Evolutionary conservation across 352 stramenopile species (phyloP), one percentile per base, ranked within the genome.

Genomic region (Globisporangium radiosum): DNA sequence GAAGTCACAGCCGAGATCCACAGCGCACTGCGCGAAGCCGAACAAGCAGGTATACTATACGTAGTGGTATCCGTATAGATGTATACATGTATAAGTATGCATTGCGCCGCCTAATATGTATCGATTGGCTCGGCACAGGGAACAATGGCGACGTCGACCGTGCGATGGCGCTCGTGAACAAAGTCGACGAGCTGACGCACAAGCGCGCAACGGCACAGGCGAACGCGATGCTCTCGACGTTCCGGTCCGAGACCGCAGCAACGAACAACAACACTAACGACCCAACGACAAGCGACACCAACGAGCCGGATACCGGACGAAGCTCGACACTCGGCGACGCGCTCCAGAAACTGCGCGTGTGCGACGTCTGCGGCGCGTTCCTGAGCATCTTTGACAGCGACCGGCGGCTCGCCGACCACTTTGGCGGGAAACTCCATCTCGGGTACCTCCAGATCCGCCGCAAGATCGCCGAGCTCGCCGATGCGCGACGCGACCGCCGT

Each of bases 311-410:
- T 33, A 33, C 25, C 25, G 25, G 25, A 33, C 25, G 25, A 33
- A 33, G 25, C 25, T 33, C 25, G 25, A 33, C 25, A 33, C 25
- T 33, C 25, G 25, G 25, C 25, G 76, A 79, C 33, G 81, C 87
- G 38, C 88, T 90, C 63, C 79, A 94, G 53, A 94, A 93, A 62
- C 65, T 96, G 10, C 85, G 87, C 17, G 88, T 97, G 52, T 97
- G 90, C 57, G 87, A 97, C 67, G 85, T 97, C 40, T 97, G 90
- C 59, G 90, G 90, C 6, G 88, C 90, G 4, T 95, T 96, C 63
- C 67, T 97, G 33, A 96, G 87, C 59, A 97, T 97, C 59, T 97
- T 92, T 54, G 90, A 97, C 72, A 96, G 85, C 51, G 90, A 97
- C 55, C 80, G 80, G 3, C 81, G 90, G 14, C 70, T 97, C 10